Percentiles rank a stretch among this genome's conserved stretches.
These are phyloP conservation scores for Populus tremula DNA, from an alignment of 345 rosid species.

Conservation along the genomic window DNA sequence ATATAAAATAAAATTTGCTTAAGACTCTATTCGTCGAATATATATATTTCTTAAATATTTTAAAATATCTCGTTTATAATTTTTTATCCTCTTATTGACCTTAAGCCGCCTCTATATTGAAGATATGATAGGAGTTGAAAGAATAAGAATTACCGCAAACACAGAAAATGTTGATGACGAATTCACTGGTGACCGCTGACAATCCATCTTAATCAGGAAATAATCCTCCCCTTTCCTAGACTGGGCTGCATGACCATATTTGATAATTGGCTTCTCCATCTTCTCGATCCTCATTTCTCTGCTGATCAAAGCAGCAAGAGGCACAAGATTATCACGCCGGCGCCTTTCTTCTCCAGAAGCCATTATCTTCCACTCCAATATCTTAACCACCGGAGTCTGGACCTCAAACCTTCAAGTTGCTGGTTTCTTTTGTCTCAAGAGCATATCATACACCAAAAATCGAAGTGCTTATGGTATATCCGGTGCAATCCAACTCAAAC, in stretches of 20 bases:
- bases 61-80: too few species aligned
- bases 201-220: slow-evolving; percentile 64
- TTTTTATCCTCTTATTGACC: too few species aligned
- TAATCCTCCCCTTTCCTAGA: slow-evolving; percentile 90
- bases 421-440: slow-evolving; percentile 19
- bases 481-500: slow-evolving; percentile 10
- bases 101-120: too few species aligned
- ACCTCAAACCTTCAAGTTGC: slow-evolving; percentile 20
- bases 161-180: slow-evolving; percentile 65
- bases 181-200: slow-evolving; percentile 61
- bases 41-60: too few species aligned
- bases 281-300: slow-evolving; percentile 66
- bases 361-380: slow-evolving; percentile 34
- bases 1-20: too few species aligned
- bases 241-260: slow-evolving; percentile 71
- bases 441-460: slow-evolving; percentile 15
- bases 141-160: slow-evolving; percentile 54
- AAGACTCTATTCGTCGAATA: too few species aligned
- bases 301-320: slow-evolving; percentile 74
- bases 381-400: slow-evolving; percentile 6
- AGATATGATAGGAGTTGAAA: background rate
- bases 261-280: slow-evolving; percentile 74
- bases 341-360: slow-evolving; percentile 62
- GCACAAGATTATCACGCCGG: slow-evolving; percentile 53
- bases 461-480: background rate